Percentiles rank a stretch among this genome's conserved stretches.
phyloP scores from a whole-genome alignment of 371 early-diverging fungal species.

The Haplosporangium sp. region DNA sequence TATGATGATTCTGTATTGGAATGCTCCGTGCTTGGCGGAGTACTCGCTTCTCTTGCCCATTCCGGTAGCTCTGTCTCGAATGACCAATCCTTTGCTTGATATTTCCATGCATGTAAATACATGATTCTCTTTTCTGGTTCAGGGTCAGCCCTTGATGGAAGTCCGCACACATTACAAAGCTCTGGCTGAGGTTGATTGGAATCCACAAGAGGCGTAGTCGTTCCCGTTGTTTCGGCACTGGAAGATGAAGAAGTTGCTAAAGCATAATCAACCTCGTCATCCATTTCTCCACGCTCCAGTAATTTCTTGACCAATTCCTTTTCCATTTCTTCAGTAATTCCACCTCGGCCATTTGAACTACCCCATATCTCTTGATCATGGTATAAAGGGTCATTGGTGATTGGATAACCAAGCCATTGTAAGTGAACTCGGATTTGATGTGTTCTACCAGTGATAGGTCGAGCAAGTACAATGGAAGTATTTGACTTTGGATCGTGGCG shows the following conservation, averaged over 20 bases:
- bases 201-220: no score
- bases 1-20: background rate
- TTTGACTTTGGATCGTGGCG: constrained; percentile 64
- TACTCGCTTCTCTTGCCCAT: constrained; percentile 74
- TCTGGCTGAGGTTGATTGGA: constrained; percentile 17
- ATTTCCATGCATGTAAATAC: constrained; percentile 89
- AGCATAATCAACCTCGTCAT: constrained; percentile 47
- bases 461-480: constrained; percentile 51
- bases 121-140: constrained; percentile 74
- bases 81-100: constrained; percentile 74
- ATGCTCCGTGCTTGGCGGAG: background rate
- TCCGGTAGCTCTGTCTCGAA: constrained; percentile 83
- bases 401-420: constrained; percentile 95
- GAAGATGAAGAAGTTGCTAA: constrained; percentile 29
- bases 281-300: constrained; percentile 38
- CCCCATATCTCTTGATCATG: constrained; percentile 81
- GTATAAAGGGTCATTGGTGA: constrained; percentile 97
- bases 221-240: background rate
- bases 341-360: constrained; percentile 64
- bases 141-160: constrained; percentile 70
- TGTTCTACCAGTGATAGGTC: constrained; percentile 97
- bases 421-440: constrained; percentile 99
- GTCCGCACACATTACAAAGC: constrained; percentile 45
- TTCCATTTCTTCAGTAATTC: constrained; percentile 53
- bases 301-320: constrained; percentile 38